Base-by-base conservation (phyloP, 2,329 filamentous ascomycete genomes). In the Scytalidium sp. region DNA sequence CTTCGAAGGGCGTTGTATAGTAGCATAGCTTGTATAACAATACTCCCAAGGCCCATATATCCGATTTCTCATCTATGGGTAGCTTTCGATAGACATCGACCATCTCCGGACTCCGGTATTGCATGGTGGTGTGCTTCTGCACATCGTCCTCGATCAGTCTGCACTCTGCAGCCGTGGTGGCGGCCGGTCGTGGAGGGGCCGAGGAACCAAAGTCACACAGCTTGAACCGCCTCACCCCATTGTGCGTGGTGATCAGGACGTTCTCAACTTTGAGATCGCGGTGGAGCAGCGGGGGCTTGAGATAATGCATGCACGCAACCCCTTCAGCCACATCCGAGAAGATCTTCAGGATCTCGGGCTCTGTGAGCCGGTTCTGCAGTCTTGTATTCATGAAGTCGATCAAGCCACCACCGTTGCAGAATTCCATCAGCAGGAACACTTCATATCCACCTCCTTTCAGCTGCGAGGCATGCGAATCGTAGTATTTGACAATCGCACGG, bases 361-460 rank as follows among this genome's bases (percentile, higher is more conserved):
- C 94, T 29, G 93, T 99, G 69, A 99, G 78, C 45, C 94, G 88
- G 68, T 99, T 92, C 72, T 99, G 94, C 62, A 99, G 75, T 47
- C 94, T 84, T 29, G 94, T 99, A 72, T 99, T 99, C 94, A 99
- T 99, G 68, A 97, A 99, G 73, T 99, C 94, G 67, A 99, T 99
- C 66, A 99, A 74, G 29, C 94, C 93, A 56, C 94, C 94, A 45
- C 94, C 94, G 63, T 88, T 84, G 73, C 94, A 99, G 70, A 87
- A 97, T 68, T 99, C 94, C 94, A 99, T 99, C 57, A 99, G 84
- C 64, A 99, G 70, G 64, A 99, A 99, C 51, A 99, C 94, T 75
- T 99, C 94, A 69, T 96, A 99, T 51, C 94, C 94, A 40, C 92
- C 92, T 46, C 88, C 90, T 62, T 89, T 87, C 61, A 97, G 75